Evolutionary conservation across 192 early-diverging fungal species (phyloP).

Genomic region (Podila epigama): DNA sequence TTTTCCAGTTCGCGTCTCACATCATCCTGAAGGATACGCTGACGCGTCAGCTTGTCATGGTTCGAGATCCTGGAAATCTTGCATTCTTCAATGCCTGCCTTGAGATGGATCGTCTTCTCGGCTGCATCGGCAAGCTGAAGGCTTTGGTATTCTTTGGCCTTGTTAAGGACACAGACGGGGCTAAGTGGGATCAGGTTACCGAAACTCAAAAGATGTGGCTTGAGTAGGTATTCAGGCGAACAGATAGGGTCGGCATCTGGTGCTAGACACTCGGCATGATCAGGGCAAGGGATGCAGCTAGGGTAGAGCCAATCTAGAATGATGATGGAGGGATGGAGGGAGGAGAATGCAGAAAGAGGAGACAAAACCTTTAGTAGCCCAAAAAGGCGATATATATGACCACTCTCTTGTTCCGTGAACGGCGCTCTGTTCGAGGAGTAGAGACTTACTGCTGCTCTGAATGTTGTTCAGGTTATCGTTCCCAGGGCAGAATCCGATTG

Average conservation of each 20-base stretch:
- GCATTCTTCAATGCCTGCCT: conserved; percentile 49
- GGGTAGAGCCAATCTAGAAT: conserved; percentile 39
- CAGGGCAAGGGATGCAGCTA: conserved; percentile 53
- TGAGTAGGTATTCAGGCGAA: conserved; percentile 39
- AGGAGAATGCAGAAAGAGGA: too few relatives aligned
- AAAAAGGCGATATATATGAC: too few relatives aligned
- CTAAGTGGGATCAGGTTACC: conserved; percentile 46
- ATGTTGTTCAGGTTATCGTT: background rate
- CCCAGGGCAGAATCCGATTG: conserved; percentile 34
- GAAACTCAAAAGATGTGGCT: conserved; percentile 46
- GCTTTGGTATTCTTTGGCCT: conserved; percentile 49
- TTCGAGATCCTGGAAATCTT: conserved; percentile 18
- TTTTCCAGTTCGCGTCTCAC: conserved; percentile 27
- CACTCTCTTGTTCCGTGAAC: too few relatives aligned
- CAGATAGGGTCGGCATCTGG: conserved; percentile 32
- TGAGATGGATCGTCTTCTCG: conserved; percentile 30
- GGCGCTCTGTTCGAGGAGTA: too few relatives aligned
- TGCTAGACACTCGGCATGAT: conserved; percentile 37
- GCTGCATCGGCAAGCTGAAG: conserved; percentile 40
- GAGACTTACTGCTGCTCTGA: background rate
- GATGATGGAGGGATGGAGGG: background rate
- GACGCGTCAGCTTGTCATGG: conserved; percentile 11
- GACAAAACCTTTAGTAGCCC: too few relatives aligned
- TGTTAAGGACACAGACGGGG: conserved; percentile 47
- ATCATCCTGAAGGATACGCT: conserved; percentile 29